Percentiles rank a stretch among this genome's conserved stretches.
Evolutionary conservation across 208 protist species (phyloP).

Genomic region (Crithidia bombi): DNA sequence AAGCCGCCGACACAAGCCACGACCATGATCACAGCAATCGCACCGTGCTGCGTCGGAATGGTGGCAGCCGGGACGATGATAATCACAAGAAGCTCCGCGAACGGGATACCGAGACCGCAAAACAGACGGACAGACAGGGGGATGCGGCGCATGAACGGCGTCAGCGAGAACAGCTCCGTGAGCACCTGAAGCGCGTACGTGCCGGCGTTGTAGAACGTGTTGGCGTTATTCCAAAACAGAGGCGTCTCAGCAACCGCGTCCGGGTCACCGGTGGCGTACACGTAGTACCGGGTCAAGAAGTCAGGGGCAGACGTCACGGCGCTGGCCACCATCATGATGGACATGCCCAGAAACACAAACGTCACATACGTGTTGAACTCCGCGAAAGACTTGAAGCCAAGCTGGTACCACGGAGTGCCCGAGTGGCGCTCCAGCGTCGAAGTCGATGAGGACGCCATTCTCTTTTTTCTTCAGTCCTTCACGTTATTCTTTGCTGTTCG

Average conservation of each 20-base stretch:
- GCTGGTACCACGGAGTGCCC: conserved; percentile 32
- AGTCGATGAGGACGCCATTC: conserved; percentile 13
- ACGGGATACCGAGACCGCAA: conserved; percentile 55
- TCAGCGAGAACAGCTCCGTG: conserved; percentile 54
- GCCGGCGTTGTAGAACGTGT: conserved; percentile 83
- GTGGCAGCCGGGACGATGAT: conserved; percentile 52
- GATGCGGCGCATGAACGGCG: conserved; percentile 50
- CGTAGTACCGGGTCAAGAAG: conserved; percentile 83
- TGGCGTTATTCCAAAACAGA: conserved; percentile 75
- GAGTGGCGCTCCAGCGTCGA: not conserved
- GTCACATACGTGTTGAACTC: conserved; percentile 82
- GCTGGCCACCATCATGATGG: conserved; percentile 87
- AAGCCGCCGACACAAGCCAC: conserved; percentile 59
- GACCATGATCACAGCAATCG: conserved; percentile 74
- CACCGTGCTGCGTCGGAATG: conserved; percentile 48
- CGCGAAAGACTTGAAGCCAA: conserved; percentile 60
- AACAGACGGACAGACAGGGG: conserved; percentile 56
- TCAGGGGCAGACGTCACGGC: conserved; percentile 79
- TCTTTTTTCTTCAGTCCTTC: not conserved
- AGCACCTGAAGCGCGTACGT: conserved; percentile 69
- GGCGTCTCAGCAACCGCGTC: conserved; percentile 44
- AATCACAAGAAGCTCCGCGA: conserved; percentile 64
- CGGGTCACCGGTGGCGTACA: conserved; percentile 59
- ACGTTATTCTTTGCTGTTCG: not conserved
- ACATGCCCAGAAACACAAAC: conserved; percentile 85